phyloP scores from a whole-genome alignment of 1,139 yeast genomes.

The Suhomyces kunorum region DNA sequence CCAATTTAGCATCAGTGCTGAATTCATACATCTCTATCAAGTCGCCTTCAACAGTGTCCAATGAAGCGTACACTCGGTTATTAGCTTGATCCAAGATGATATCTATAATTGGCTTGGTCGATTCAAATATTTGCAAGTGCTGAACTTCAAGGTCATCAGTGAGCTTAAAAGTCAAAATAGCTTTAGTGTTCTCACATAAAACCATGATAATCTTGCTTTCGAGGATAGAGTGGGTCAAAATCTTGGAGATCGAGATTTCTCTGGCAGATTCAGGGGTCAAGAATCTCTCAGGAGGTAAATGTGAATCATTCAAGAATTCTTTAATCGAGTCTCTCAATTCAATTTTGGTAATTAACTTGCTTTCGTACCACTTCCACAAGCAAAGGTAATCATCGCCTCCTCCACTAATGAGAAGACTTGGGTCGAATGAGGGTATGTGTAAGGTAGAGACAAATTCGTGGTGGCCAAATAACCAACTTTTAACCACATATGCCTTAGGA shows the following conservation, averaged over 20 bases:
- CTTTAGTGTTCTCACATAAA: constrained; percentile 58
- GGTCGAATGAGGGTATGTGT: constrained; percentile 51
- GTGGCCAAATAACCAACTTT: constrained; percentile 87
- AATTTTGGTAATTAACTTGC: constrained; percentile 48
- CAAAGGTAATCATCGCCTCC: constrained; percentile 87
- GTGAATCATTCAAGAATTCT: constrained; percentile 55
- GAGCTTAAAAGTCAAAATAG: constrained; percentile 46
- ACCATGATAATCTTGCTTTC: constrained; percentile 40
- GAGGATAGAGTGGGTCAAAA: constrained; percentile 30
- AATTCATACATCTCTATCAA: constrained; percentile 30
- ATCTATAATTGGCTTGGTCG: constrained; percentile 30
- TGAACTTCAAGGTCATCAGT: constrained; percentile 22
- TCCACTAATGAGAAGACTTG: constrained; percentile 61
- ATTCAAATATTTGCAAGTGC: constrained; percentile 30
- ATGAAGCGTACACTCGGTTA: constrained; percentile 43
- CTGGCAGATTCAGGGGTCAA: constrained; percentile 52
- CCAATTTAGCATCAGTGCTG: constrained; percentile 15
- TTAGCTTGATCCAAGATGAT: constrained; percentile 21
- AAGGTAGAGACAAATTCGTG: constrained; percentile 73
- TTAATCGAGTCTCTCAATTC: constrained; percentile 51
- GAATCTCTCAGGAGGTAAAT: constrained; percentile 68
- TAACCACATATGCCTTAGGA: constrained; percentile 77
- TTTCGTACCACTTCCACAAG: constrained; percentile 74
- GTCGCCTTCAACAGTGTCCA: constrained; percentile 44
- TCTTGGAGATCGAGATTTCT: constrained; percentile 57